Base-by-base conservation (phyloP, 2,329 filamentous ascomycete genomes). In the Zymoseptoria brevis region DNA sequence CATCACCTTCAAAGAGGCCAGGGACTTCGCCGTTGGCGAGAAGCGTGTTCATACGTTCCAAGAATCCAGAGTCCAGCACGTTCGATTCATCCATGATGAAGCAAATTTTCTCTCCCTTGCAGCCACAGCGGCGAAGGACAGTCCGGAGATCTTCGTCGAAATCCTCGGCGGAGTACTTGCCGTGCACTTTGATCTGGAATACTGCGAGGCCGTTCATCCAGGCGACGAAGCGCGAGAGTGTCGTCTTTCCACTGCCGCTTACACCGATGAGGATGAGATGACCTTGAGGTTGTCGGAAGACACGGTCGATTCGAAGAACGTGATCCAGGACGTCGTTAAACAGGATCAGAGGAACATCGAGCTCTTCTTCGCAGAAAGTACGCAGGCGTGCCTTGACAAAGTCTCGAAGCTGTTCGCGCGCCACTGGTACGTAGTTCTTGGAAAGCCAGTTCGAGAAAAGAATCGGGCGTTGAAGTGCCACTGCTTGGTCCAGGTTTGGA, bases 41-140 rank as follows among this genome's bases (percentile, higher is more conserved):
- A 55, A 99, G 78, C 0, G 94, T 99, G 74, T 99, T 99, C 94
- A 99, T 99, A 69, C 95, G 87, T 75, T 99, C 94, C 57, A 99
- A 76, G 85, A 99, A 99, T 57, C 94, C 94, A 50, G 94, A 99
- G 75, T 99, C 94, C 26, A 99, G 83, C 41, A 99, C 94, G 69
- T 99, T 99, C 8, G 93, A 88, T 77, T 99, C 94, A 73, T 99
- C 94, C 92, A 99, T 97, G 79, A 99, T 96, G 80, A 99, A 99
- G 77, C 95, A 99, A 54, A 99, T 96, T 80, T 97, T 97, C 74
- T 99, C 94, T 41, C 94, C 94, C 79, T 96, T 96, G 79, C 93
- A 97, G 63, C 94, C 94, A 68, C 90, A 95, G 59, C 94, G 85
- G 52, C 94, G 87, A 49, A 99, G 84, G 8, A 99, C 94, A 71